These are phyloP conservation scores for Sphagnum contortum DNA, from an alignment of 225 moss, liverwort and hornwort genomes.

Conservation along the genomic window DNA sequence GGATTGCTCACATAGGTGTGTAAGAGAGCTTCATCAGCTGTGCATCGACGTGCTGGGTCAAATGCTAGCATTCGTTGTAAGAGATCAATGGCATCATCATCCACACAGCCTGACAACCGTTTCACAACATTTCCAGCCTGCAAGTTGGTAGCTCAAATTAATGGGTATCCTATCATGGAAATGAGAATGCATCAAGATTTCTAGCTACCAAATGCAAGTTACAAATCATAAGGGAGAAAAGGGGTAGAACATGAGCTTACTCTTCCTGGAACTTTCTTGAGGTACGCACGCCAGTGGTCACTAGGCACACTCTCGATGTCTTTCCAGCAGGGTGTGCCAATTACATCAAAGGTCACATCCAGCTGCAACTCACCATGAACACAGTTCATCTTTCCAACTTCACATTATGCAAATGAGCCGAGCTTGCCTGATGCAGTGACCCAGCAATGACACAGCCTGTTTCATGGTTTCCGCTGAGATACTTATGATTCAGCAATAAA, in stretches of 20 bases:
- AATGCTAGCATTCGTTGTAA: slow-evolving; percentile 88
- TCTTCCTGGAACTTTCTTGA: slow-evolving; percentile 89
- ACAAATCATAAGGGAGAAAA: no score
- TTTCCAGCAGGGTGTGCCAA: slow-evolving; percentile 96
- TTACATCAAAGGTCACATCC: slow-evolving; percentile 91
- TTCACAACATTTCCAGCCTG: slow-evolving; percentile 78
- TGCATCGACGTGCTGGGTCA: slow-evolving; percentile 90
- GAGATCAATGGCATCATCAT: slow-evolving; percentile 84
- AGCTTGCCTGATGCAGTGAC: no score
- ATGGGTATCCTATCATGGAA: no score
- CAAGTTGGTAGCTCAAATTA: neutral
- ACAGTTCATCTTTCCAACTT: no score
- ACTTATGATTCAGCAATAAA: no score
- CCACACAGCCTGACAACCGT: slow-evolving; percentile 57
- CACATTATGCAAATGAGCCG: no score
- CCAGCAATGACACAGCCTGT: no score
- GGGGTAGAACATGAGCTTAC: slow-evolving; percentile 15
- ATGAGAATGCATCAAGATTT: no score
- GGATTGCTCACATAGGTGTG: slow-evolving; percentile 65
- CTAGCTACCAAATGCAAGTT: no score
- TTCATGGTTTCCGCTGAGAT: no score
- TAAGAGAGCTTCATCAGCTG: slow-evolving; percentile 80
- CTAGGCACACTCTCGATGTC: slow-evolving; percentile 86
- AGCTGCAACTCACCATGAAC: slow-evolving; percentile 22
- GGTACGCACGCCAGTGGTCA: slow-evolving; percentile 76